Percentiles rank a stretch among this genome's conserved stretches.
Evolutionary conservation across 179 eudicot genomes (phyloP).

Genomic region (Patellifolia procumbens): DNA sequence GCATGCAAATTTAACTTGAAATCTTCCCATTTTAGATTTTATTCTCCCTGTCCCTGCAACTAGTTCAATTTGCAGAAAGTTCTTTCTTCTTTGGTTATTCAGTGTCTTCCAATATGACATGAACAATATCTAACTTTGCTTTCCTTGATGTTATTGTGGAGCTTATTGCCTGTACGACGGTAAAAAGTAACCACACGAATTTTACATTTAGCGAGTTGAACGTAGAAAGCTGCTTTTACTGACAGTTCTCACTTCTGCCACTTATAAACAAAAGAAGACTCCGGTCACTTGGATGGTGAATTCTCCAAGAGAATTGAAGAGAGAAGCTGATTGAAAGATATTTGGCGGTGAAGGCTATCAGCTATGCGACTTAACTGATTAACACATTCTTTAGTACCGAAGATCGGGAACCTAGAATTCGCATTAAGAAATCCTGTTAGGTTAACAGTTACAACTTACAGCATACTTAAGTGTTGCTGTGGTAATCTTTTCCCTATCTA

Average conservation of each 20-base stretch:
- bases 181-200: no score
- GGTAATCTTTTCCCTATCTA: background rate
- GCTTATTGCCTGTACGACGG: background rate
- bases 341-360: background rate
- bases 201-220: background rate
- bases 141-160: background rate
- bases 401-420: background rate
- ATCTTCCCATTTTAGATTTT: constrained; percentile 1
- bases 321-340: background rate
- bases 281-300: background rate
- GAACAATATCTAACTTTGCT: background rate
- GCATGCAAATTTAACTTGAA: constrained; percentile 1
- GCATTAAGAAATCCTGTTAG: background rate
- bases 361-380: background rate
- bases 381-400: background rate
- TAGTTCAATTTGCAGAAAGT: background rate
- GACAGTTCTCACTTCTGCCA: background rate
- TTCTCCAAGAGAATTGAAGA: background rate
- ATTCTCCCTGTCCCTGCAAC: background rate
- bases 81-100: background rate
- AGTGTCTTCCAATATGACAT: background rate
- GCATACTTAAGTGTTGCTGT: background rate
- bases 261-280: background rate
- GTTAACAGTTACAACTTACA: background rate
- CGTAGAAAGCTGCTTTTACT: background rate